Evolutionary conservation across 441 rosid species (phyloP).

Genomic region (Melianthus villosus): DNA sequence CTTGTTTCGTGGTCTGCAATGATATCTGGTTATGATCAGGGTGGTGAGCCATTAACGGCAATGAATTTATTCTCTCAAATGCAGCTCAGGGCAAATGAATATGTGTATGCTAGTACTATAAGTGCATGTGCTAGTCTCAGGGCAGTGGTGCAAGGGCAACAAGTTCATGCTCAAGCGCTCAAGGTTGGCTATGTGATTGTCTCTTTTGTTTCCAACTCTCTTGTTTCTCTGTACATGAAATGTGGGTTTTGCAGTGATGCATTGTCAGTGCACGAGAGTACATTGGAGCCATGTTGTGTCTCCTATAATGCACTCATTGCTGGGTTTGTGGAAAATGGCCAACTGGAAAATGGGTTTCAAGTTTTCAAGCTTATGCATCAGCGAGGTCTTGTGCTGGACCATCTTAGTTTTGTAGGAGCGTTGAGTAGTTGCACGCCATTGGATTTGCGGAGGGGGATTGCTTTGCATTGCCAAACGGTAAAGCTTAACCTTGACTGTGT

Average conservation of each 20-base stretch:
- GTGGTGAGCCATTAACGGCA: constrained; percentile 21
- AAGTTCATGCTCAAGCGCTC: constrained; percentile 37
- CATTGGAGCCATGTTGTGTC: constrained; percentile 20
- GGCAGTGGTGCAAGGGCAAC: constrained; percentile 19
- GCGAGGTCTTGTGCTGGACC: constrained; percentile 29
- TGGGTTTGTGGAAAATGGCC: constrained; percentile 36
- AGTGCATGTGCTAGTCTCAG: constrained; percentile 30
- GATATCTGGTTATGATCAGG: constrained; percentile 45
- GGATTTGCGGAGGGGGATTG: constrained; percentile 17
- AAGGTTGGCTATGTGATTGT: constrained; percentile 23
- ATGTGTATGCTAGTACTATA: constrained; percentile 24
- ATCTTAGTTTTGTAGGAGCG: constrained; percentile 28
- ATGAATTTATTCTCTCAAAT: constrained; percentile 25
- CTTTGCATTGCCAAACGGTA: constrained; percentile 27
- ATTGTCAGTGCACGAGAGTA: constrained; percentile 10
- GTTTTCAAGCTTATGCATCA: constrained; percentile 22
- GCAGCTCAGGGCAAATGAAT: constrained; percentile 30
- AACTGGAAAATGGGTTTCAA: constrained; percentile 22
- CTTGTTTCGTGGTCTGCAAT: constrained; percentile 56
- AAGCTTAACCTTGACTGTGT: constrained; percentile 28
- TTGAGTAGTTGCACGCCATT: constrained; percentile 15
- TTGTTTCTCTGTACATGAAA: constrained; percentile 45
- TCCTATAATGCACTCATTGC: constrained; percentile 36
- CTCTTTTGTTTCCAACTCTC: constrained; percentile 42
- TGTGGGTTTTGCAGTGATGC: constrained; percentile 29